Evolutionary conservation across 2,329 filamentous ascomycete genomes (phyloP), one percentile per base, ranked within the genome.

Genomic region (Pseudogymnoascus sp.): DNA sequence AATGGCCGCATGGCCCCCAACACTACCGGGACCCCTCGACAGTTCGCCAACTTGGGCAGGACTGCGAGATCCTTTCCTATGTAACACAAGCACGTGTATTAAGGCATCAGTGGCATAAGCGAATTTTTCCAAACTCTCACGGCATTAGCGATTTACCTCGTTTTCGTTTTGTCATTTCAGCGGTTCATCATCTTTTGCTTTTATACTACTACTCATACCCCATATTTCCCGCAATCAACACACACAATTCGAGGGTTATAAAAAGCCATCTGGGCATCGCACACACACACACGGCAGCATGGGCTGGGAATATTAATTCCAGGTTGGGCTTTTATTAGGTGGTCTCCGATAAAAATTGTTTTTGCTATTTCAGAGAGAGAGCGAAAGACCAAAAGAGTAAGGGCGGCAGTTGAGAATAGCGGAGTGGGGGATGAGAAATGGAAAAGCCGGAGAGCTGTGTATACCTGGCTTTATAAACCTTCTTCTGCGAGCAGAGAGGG

Each of bases 81-180:
- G 70, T 71, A 70, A 64, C 65, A 70, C 70, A 69, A 70, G 67
- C 67, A 57, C 68, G 67, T 72, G 69, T 62, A 63, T 64, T 60
- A 61, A 50, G 57, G 44, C 31, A 57, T 42, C 60, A 47, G 40
- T 65, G 33, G 60, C 62, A 65, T 63, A 63, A 63, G 50, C 61
- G 64, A 53, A 53, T 57, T 64, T 59, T 59, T 38, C 40, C 64
- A 70, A 74, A 74, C 77, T 71, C 77, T 71, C 75, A 77, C 76
- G 76, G 77, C 77, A 79, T 78, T 75, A 79, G 77, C 77, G 77
- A 78, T 75, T 75, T 75, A 71, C 73, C 73, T 68, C 72, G 67
- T 68, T 69, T 69, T 68, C 72, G 68, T 68, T 69, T 65, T 66
- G 69, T 69, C 67, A 69, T 67, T 71, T 72, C 71, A 65, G 64